Conservation (phyloP, 768 basidiomycete species). For the Russula virescens region DNA sequence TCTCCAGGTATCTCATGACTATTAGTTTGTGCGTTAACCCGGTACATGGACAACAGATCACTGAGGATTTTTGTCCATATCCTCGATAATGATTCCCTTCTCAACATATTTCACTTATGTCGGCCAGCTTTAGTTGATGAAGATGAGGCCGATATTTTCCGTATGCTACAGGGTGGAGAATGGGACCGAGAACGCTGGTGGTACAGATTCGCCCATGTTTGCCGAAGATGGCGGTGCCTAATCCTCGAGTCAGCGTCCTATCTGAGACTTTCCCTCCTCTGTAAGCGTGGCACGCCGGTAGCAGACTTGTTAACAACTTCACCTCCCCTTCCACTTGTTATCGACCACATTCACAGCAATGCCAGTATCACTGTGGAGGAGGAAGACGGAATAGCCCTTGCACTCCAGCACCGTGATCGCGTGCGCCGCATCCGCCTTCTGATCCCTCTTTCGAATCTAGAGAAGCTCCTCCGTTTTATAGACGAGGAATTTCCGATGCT, state of each 20-base stretch:
- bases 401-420: neutral
- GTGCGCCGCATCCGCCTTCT: neutral
- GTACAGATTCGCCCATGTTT: neutral
- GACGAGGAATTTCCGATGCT: neutral
- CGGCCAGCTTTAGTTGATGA: neutral
- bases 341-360: neutral
- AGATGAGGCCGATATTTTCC: neutral
- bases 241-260: neutral
- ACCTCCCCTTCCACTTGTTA: neutral
- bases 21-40: neutral
- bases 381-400: neutral
- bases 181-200: neutral
- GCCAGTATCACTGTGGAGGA: neutral
- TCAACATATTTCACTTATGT: neutral
- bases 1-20: no score
- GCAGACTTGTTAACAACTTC: constrained; percentile 32
- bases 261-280: neutral
- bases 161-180: neutral
- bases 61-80: neutral
- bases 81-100: neutral
- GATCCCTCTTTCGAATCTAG: neutral
- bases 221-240: constrained; percentile 27
- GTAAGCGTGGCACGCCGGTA: neutral
- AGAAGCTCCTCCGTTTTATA: neutral
- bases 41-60: neutral